Conservation (phyloP, 148 eudicot genomes). For the Salicornia ramosissima region DNA sequence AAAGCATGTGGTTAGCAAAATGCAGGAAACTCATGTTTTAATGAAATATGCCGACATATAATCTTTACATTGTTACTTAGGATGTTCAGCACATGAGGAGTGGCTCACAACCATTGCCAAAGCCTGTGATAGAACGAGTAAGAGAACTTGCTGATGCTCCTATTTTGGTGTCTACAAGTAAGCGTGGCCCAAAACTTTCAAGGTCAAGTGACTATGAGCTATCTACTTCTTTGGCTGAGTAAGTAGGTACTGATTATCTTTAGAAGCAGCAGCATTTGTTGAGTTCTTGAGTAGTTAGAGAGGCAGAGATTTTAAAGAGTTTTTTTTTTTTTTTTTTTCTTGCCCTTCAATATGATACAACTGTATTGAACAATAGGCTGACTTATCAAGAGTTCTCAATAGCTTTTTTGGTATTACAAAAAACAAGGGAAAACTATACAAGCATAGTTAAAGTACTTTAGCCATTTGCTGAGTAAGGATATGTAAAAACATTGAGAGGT, state of each 20-base stretch:
- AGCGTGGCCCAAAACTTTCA: background rate
- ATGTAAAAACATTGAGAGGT: constrained; percentile 3
- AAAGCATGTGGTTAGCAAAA: background rate
- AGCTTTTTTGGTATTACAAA: constrained; percentile 1
- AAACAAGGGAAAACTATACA: background rate
- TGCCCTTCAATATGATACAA: too few relatives aligned
- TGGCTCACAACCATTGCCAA: constrained; percentile 43
- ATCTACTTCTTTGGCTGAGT: constrained; percentile 1
- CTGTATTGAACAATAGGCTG: constrained; percentile 14
- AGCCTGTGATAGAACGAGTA: constrained; percentile 38
- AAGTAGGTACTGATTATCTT: background rate
- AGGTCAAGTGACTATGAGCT: background rate
- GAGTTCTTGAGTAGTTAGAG: background rate
- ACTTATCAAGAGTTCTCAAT: background rate
- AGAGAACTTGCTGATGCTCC: constrained; percentile 39
- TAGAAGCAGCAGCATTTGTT: background rate
- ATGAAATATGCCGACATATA: background rate
- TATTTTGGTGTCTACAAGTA: constrained; percentile 16
- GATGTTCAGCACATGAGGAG: constrained; percentile 32
- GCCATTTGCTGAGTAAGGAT: constrained; percentile 6
- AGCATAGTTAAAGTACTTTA: constrained; percentile 7
- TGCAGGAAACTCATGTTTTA: background rate
- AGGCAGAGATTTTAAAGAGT: background rate
- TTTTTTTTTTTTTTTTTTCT: background rate
- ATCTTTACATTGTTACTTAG: constrained; percentile 24